Percentiles rank a stretch among this genome's conserved stretches.
Evolutionary conservation across 2,329 filamentous ascomycete species (phyloP).

Genomic region (Corynespora cassiicola): DNA sequence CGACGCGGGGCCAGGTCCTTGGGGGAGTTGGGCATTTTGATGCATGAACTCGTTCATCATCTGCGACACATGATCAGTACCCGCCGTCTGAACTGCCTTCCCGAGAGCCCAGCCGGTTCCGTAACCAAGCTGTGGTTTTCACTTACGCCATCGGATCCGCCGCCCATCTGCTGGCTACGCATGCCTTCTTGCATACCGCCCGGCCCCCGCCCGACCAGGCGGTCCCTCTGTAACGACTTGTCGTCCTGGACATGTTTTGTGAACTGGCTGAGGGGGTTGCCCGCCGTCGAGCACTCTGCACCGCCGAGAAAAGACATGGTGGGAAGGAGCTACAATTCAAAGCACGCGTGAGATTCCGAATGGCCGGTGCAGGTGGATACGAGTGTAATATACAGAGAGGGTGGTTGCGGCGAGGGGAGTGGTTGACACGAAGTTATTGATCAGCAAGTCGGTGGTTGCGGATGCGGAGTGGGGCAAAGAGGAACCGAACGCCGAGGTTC

Average conservation of each 20-base stretch:
- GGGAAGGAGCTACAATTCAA: conserved; percentile 5
- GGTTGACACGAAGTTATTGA: conserved; percentile 17
- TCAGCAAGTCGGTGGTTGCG: conserved; percentile 27
- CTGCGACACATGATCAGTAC: conserved; percentile 56
- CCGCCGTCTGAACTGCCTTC: no score
- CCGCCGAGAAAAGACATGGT: conserved; percentile 95
- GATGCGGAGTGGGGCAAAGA: conserved; percentile 18
- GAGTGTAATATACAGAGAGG: conserved; percentile 3
- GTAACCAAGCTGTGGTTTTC: no score
- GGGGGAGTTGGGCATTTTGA: conserved; percentile 69
- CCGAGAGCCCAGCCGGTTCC: no score
- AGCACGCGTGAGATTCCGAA: background rate
- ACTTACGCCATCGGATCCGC: conserved; percentile 68
- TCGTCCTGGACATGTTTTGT: conserved; percentile 97
- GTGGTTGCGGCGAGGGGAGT: conserved; percentile 1
- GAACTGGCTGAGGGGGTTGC: conserved; percentile 96
- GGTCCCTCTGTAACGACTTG: conserved; percentile 90
- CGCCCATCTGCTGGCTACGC: conserved; percentile 72
- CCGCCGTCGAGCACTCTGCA: conserved; percentile 94
- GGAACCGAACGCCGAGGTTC: conserved; percentile 24
- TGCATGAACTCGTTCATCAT: conserved; percentile 95
- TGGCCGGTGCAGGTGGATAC: no score
- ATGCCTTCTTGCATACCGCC: conserved; percentile 77
- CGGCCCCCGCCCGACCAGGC: conserved; percentile 77
- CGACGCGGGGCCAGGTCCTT: conserved; percentile 58